Base-by-base conservation (phyloP, 73 alveolate genomes). In the Paraurostyla sp. region DNA sequence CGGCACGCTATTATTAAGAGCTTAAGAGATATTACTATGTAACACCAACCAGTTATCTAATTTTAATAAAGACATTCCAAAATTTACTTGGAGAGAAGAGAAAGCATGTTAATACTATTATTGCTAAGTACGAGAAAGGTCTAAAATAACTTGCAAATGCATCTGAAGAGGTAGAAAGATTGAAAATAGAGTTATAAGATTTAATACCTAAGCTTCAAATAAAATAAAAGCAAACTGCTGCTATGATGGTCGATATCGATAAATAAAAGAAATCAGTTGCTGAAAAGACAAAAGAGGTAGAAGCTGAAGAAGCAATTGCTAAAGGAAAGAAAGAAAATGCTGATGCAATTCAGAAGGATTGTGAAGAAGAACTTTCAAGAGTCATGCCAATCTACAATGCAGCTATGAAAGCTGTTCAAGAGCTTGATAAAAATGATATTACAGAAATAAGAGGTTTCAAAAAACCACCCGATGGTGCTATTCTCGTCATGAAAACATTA, bases 1-100 rank as follows among this genome's bases (percentile, higher is more conserved):
- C 99, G 4, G 87, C 35, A 65, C 94, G 95, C 89, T 98, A 97
- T 90, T 81, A 69, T 41, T 94, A 93, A 87, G 99, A 99, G 92
- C 92, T 95, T 30, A 93, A 99, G 83, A 97, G 99, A 82, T 95
- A 96, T 93, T 98, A 98, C 91, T 94, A 99, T 93, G 99, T 99
- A 18, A 98, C 99, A 2, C 99, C 99, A 16, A 98, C 99, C 63
- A 88, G 98, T 76, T 99, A 97, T 88, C 95, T 99, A 16, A 99
- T 98, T 60, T 98, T 98, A 42, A 94, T 99, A 41, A 95, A 96
- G 38, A 94, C 99, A 38, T 99, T 98, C 95, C 93, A 95, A 89
- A 91, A 83, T 35, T 88, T 97, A 63, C 94, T 97, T 32, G 96
- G 95, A 51, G 85, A 91, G 91, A 97, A 96, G 90, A 80, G 98